Evolutionary conservation across 495 filamentous ascomycete species (phyloP).

Genomic region (Annulohypoxylon stygium): DNA sequence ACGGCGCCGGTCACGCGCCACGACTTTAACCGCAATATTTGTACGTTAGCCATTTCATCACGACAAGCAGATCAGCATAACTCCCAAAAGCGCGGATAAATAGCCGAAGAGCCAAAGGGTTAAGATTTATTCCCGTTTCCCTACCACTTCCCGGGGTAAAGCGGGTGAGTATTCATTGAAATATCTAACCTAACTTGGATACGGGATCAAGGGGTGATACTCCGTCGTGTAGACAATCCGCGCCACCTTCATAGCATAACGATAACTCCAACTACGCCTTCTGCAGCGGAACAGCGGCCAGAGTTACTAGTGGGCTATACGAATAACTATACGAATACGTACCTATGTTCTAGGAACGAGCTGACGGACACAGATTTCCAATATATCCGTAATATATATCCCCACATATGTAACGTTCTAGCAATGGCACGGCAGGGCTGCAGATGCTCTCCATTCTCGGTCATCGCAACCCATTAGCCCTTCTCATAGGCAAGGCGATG

Average conservation of each 20-base stretch:
- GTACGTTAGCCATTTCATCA: conserved; percentile 25
- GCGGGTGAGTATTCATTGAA: background rate
- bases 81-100: conserved; percentile 39
- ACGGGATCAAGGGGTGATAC: conserved; percentile 17
- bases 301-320: background rate
- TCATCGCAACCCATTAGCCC: conserved; percentile 14
- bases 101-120: conserved; percentile 31
- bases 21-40: conserved; percentile 45
- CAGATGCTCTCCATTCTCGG: conserved; percentile 33
- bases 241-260: conserved; percentile 5
- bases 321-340: conserved; percentile 6
- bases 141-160: conserved; percentile 23
- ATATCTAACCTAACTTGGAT: background rate
- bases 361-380: conserved; percentile 11
- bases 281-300: conserved; percentile 18
- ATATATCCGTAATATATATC: conserved; percentile 47
- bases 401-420: conserved; percentile 50
- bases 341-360: conserved; percentile 2
- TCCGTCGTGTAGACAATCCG: background rate
- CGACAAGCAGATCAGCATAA: conserved; percentile 20
- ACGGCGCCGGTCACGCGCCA: conserved; percentile 35
- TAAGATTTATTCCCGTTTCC: background rate
- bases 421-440: conserved; percentile 34
- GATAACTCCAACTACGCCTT: conserved; percentile 6
- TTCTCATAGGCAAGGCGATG: conserved; percentile 21